phyloP scores from a whole-genome alignment of 306 rosid species.

The Begonia fuchsioides region DNA sequence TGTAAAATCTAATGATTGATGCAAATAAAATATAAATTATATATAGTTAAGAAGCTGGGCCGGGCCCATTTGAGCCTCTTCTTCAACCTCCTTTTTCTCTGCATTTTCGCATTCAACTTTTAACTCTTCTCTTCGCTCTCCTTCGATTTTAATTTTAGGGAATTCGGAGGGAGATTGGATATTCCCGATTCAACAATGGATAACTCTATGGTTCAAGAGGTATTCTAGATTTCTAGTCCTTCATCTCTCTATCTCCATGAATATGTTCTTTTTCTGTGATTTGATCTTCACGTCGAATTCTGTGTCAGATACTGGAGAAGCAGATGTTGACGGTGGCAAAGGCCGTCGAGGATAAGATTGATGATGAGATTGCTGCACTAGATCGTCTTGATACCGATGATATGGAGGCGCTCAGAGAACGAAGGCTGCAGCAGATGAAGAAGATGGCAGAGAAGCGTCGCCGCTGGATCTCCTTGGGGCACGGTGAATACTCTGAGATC shows the following conservation, averaged over 20 bases:
- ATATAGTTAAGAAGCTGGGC: too few relatives aligned
- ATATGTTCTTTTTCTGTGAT: not conserved
- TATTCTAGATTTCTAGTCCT: not conserved
- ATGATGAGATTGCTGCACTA: conserved; percentile 72
- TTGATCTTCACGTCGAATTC: not conserved
- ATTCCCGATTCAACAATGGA: conserved; percentile 29
- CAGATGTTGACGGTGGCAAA: conserved; percentile 74
- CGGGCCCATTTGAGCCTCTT: not conserved
- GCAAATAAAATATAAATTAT: too few relatives aligned
- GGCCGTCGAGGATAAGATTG: conserved; percentile 81
- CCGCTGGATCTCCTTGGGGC: conserved; percentile 91
- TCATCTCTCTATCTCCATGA: not conserved
- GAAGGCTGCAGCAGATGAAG: conserved; percentile 92
- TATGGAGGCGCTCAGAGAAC: conserved; percentile 70
- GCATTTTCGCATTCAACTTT: not conserved
- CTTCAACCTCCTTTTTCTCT: not conserved
- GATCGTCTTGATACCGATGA: conserved; percentile 81
- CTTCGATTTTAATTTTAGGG: too few relatives aligned
- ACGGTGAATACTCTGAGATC: conserved; percentile 69
- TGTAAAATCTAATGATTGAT: too few relatives aligned
- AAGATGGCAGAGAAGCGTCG: conserved; percentile 89
- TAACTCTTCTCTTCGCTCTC: not conserved
- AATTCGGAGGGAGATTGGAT: too few relatives aligned
- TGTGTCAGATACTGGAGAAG: conserved; percentile 45
- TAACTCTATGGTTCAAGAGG: conserved; percentile 52